Evolutionary conservation across 148 eudicot genomes (phyloP), one percentile per base, ranked within the genome.

Genomic region (Spergularia bocconei): DNA sequence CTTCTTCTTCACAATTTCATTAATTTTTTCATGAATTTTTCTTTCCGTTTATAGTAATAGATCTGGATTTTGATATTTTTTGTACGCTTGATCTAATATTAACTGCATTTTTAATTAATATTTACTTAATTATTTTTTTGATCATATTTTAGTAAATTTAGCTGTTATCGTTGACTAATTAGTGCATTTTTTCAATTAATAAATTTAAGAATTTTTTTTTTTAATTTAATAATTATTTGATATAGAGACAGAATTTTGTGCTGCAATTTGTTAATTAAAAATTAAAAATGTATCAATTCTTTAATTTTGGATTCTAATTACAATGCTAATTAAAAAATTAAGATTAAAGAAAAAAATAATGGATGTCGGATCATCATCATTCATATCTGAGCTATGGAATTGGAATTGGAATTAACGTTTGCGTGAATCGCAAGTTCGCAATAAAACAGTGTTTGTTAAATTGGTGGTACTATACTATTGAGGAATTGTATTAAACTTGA

Each of bases 31-130:
- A 54, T 29, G 2, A 29, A 29, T 29, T 29, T 53, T 52, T 10
- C 16, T 12, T 36, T 20, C 2, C 11, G 21, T 19, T 67, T 20
- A 0, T 16, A 52, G 38, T 5, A 0, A 1, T 82, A 50, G 82
- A 83, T 83, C 82, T 83, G 55, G 70, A 47, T 67, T 72, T 69
- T 66, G 38, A n/a, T 70, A 48, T 20, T 39, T 58, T 57, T 47
- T 38, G 65, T 21, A 73, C 50, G 64, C 71, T 66, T 71, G 60
- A 52, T 82, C 73, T 74, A 10, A 20, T 16, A 63, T 68, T 21
- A 14, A n/a, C n/a, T 55, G 41, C 25, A 11, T 67, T 68, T 58
- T 29, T 29, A 29, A 29, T 19, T 16, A 65, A 57, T 47, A n/a
- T 53, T 52, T 33, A 14, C 50, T 66, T 58, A n/a, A 13, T 13